Evolutionary conservation across 805 yeast species (phyloP).

Genomic region (Candida alai): DNA sequence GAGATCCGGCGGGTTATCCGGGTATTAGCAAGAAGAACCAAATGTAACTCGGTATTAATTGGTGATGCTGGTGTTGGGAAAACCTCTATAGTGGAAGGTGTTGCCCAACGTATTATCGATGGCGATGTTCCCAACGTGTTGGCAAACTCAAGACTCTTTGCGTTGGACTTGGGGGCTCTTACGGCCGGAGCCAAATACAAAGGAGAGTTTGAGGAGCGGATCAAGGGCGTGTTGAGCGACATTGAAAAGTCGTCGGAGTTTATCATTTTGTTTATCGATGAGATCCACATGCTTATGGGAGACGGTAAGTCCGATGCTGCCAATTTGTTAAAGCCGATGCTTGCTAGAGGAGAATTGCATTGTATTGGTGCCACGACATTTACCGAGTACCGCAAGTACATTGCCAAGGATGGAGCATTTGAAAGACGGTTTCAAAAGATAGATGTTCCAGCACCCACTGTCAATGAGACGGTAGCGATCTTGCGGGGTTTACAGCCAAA

Average conservation of each 20-base stretch:
- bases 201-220: slow-evolving; percentile 97
- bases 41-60: slow-evolving; percentile 92
- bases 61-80: slow-evolving; percentile 99
- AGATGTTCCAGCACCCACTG: slow-evolving; percentile 91
- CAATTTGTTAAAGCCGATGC: slow-evolving; percentile 91
- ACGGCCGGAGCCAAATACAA: slow-evolving; percentile 99
- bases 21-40: slow-evolving; percentile 93
- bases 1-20: slow-evolving; percentile 94
- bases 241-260: slow-evolving; percentile 82
- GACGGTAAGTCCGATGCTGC: slow-evolving; percentile 98
- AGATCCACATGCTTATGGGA: slow-evolving; percentile 99
- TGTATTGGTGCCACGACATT: slow-evolving; percentile 98
- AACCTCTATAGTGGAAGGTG: slow-evolving; percentile 97
- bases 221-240: slow-evolving; percentile 93
- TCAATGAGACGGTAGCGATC: slow-evolving; percentile 91
- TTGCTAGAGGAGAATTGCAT: slow-evolving; percentile 93
- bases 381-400: slow-evolving; percentile 86
- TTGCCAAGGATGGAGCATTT: slow-evolving; percentile 97
- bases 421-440: slow-evolving; percentile 98
- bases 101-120: slow-evolving; percentile 94
- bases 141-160: slow-evolving; percentile 74
- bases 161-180: slow-evolving; percentile 91
- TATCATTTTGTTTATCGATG: slow-evolving; percentile 92
- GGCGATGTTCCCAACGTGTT: slow-evolving; percentile 91
- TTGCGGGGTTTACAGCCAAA: slow-evolving; percentile 93